Conservation (phyloP, 345 rosid genomes). For the Salix exigua region DNA sequence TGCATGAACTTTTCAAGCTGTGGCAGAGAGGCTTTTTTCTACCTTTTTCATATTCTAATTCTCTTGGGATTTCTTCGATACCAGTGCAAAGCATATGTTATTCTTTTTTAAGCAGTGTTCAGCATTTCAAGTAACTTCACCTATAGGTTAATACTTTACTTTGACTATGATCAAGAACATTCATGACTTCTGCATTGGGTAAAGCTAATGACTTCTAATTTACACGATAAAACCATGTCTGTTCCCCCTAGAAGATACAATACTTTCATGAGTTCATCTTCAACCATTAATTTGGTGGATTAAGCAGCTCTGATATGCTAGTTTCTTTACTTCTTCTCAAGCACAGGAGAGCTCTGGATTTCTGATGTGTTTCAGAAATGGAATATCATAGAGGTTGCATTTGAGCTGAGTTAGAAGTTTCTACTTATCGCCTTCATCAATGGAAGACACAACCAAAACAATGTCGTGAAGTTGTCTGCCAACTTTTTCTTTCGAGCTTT, state of each 20-base stretch:
- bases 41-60: slow-evolving; percentile 36
- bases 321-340: background rate
- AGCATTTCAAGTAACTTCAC: slow-evolving; percentile 13
- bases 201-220: background rate
- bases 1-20: slow-evolving; percentile 35
- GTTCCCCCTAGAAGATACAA: background rate
- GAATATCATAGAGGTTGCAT: background rate
- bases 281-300: background rate
- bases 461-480: background rate
- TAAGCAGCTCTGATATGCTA: background rate
- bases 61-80: slow-evolving; percentile 42
- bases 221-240: background rate
- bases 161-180: slow-evolving; percentile 33
- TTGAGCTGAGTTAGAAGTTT: background rate
- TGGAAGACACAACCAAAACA: background rate
- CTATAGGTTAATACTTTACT: slow-evolving; percentile 38
- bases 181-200: slow-evolving; percentile 29
- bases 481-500: too few relatives aligned
- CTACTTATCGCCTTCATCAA: background rate
- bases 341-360: background rate
- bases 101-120: background rate
- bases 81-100: slow-evolving; percentile 62
- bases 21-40: slow-evolving; percentile 52
- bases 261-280: background rate
- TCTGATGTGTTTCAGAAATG: too few relatives aligned